Percentiles rank a stretch among this genome's conserved stretches.
These are phyloP conservation scores for Epichloe bromicola DNA, from an alignment of 2,329 filamentous ascomycete species.

Conservation along the genomic window DNA sequence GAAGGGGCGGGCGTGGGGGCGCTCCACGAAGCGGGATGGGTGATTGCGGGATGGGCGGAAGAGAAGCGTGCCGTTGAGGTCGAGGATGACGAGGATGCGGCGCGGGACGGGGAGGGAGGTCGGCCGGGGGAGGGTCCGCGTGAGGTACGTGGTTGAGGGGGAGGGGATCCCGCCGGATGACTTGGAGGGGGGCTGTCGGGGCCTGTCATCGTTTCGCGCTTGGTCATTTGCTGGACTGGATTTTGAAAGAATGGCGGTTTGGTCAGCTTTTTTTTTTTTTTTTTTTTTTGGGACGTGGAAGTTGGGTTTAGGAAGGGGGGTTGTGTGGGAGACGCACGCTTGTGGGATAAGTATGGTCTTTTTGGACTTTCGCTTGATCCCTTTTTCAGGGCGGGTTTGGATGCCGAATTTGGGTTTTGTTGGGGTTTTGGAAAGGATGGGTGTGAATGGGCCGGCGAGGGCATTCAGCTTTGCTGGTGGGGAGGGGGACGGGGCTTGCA, in stretches of 20 bases:
- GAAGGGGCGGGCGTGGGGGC: constrained; percentile 54
- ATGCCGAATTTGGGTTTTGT: not conserved
- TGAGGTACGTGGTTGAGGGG: constrained; percentile 52
- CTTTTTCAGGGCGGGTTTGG: not conserved
- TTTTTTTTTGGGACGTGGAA: not conserved
- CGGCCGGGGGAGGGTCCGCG: constrained; percentile 33
- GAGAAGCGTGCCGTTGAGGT: constrained; percentile 87
- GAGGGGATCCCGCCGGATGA: constrained; percentile 46
- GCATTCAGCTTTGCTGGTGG: not conserved
- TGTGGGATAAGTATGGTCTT: no score
- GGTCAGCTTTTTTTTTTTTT: not conserved
- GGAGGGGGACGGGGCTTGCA: not conserved
- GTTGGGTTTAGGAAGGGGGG: not conserved
- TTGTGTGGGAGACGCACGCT: not conserved
- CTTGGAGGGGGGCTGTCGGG: constrained; percentile 16
- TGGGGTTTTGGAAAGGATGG: not conserved
- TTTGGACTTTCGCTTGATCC: constrained; percentile 1
- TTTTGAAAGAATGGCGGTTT: not conserved
- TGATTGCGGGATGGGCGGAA: constrained; percentile 45
- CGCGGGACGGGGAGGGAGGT: constrained; percentile 32
- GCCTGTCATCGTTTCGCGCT: no score
- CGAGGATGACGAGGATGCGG: constrained; percentile 69
- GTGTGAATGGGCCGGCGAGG: not conserved
- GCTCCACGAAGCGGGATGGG: constrained; percentile 43
- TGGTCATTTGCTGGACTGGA: not conserved